phyloP scores from a whole-genome alignment of 768 basidiomycete species.

The Amanita brunnescens region DNA sequence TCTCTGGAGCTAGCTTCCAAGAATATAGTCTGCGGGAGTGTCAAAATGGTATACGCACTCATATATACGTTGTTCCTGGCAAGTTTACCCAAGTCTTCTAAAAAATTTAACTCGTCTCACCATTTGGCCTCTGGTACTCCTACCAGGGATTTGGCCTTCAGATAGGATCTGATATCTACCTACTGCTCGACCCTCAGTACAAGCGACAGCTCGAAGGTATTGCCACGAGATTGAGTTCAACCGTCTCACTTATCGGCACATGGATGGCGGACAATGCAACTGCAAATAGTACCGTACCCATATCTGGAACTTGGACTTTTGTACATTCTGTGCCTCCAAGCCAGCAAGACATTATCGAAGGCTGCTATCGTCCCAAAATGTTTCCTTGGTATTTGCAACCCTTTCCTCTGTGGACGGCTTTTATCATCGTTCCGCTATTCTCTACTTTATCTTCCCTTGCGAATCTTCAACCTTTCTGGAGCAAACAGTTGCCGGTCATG shows the following conservation, averaged over 20 bases:
- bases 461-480: conserved; percentile 70
- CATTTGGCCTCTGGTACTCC: background rate
- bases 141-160: conserved; percentile 70
- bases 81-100: conserved; percentile 1
- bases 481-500: conserved; percentile 72
- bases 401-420: conserved; percentile 71
- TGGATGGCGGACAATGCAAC: conserved; percentile 57
- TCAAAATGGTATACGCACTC: conserved; percentile 85
- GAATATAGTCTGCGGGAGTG: conserved; percentile 77
- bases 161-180: conserved; percentile 75
- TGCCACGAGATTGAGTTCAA: conserved; percentile 40
- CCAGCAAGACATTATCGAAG: conserved; percentile 41
- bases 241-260: conserved; percentile 50
- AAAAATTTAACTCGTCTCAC: no score
- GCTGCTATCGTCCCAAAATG: conserved; percentile 60
- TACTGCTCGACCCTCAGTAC: conserved; percentile 54
- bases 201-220: conserved; percentile 45
- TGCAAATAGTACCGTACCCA: conserved; percentile 31
- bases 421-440: conserved; percentile 70
- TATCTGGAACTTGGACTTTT: conserved; percentile 60
- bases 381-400: conserved; percentile 77
- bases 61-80: conserved; percentile 78
- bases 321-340: conserved; percentile 40
- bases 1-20: conserved; percentile 80
- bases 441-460: conserved; percentile 63